Evolutionary conservation across 2,329 filamentous ascomycete genomes (phyloP).

Genomic region (Pseudophaeomoniella oleicola): DNA sequence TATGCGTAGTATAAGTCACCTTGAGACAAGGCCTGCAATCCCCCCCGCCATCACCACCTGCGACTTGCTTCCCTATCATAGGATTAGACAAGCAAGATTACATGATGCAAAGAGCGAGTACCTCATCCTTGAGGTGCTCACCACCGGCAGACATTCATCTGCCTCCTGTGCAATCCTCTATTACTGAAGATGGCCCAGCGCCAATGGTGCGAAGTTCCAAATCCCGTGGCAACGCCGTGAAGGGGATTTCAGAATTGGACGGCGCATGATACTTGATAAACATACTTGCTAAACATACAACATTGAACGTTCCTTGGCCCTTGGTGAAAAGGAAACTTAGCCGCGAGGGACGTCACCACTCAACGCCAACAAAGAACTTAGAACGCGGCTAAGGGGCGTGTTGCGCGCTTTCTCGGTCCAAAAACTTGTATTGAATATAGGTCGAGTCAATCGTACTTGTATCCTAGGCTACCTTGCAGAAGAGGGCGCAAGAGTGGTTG

Average conservation of each 20-base stretch:
- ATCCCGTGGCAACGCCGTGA: background rate
- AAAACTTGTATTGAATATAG: no score
- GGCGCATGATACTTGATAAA: background rate
- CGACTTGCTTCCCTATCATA: constrained; percentile 17
- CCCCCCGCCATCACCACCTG: constrained; percentile 54
- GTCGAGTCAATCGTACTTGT: no score
- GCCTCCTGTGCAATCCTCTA: background rate
- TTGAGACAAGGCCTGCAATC: constrained; percentile 71
- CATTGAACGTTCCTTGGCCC: no score
- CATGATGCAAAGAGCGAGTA: no score
- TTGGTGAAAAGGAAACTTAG: no score
- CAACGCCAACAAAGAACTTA: background rate
- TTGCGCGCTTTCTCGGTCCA: no score
- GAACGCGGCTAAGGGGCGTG: background rate
- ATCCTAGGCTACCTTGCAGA: no score
- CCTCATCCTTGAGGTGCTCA: constrained; percentile 57
- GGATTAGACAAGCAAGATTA: no score
- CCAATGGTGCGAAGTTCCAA: background rate
- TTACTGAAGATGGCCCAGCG: background rate
- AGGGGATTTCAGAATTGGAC: background rate
- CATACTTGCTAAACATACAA: background rate
- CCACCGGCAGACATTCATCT: constrained; percentile 45
- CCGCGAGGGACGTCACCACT: background rate
- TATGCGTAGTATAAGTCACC: constrained; percentile 48
- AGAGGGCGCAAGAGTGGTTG: no score